These are phyloP conservation scores for Ceratobasidium sp. DNA, from an alignment of 1,284 basidiomycete species.

Conservation along the genomic window DNA sequence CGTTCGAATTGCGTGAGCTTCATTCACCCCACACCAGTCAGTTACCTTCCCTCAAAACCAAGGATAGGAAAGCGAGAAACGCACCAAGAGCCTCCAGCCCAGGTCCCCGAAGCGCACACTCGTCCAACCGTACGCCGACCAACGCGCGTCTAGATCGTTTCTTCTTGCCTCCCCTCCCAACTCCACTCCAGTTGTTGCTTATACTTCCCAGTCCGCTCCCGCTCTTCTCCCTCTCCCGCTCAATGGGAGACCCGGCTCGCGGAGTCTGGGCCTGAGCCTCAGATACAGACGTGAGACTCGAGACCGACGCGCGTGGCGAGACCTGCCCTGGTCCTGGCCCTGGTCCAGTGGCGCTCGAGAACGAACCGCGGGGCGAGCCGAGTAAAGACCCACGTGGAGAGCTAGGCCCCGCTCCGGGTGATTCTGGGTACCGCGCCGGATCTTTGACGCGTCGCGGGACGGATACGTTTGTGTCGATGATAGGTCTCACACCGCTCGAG, in stretches of 20 bases:
- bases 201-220: slow-evolving; percentile 2
- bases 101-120: slow-evolving; percentile 78
- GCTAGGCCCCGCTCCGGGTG: slow-evolving; percentile 39
- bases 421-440: slow-evolving; percentile 41
- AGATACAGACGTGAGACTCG: slow-evolving; percentile 11
- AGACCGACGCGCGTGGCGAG: slow-evolving; percentile 34
- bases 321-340: not conserved
- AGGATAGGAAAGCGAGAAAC: slow-evolving; percentile 52
- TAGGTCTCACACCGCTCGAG: slow-evolving; percentile 3
- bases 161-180: slow-evolving; percentile 22
- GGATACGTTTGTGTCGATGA: slow-evolving; percentile 28
- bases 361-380: slow-evolving; percentile 23
- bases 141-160: slow-evolving; percentile 64
- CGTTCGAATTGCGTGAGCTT: slow-evolving; percentile 83
- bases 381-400: slow-evolving; percentile 29
- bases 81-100: slow-evolving; percentile 82
- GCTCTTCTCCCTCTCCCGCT: not conserved
- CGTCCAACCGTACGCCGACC: slow-evolving; percentile 85
- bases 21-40: not conserved
- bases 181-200: not conserved
- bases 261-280: not conserved
- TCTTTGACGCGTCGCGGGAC: slow-evolving; percentile 36
- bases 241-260: slow-evolving; percentile 8
- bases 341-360: slow-evolving; percentile 2
- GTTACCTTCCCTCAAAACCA: not conserved